Base-by-base conservation (phyloP, 1,284 basidiomycete genomes). In the Leccinum huronense region DNA sequence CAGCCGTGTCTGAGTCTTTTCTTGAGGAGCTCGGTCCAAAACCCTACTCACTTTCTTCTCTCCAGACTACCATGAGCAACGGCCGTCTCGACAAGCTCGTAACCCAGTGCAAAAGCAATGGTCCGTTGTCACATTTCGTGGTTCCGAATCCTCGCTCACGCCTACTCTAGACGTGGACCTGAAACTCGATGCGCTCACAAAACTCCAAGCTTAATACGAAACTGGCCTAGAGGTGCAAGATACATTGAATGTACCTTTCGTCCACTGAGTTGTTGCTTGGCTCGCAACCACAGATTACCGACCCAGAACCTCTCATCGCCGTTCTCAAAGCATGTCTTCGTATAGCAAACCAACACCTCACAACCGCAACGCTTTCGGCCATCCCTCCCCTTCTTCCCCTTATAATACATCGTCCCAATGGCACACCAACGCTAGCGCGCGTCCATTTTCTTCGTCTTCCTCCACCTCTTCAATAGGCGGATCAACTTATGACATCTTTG, bases 331-430 rank as follows among this genome's bases (percentile, higher is more conserved):
- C 86, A 59, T 90, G 87, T 69, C 83, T 95, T 69, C 86, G 90
- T 70, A 87, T 87, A 59, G 83, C 91, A 56, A 94, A 96, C 76
- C 87, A 93, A 71, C 90, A 93, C 71, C 80, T 96, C 57, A 85
- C 86, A n/a, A 87, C 85, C 64, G 89, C 90, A 56, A 87, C 88
- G 48, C 79, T 91, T 68, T 82, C 83, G 64, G 85, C 84, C 51
- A 78, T 92, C 57, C 86, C 86, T 33, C 79, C 85, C 16, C 77
- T 90, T 65, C 80, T 92, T 61, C 85, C 86, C 45, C 80, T 87
- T 55, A 80, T 91, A 60, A 77, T 89, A 62, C 75, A 81, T 33
- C 80, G 78, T 38, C 69, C 77, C 19, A 68, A 74, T 66, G 66
- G 68, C 27, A 77, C 77, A 59, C 65, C 40, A 76, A 77, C 42